Base-by-base conservation (phyloP, 1,139 yeast genomes). In the Pichia sp. region DNA sequence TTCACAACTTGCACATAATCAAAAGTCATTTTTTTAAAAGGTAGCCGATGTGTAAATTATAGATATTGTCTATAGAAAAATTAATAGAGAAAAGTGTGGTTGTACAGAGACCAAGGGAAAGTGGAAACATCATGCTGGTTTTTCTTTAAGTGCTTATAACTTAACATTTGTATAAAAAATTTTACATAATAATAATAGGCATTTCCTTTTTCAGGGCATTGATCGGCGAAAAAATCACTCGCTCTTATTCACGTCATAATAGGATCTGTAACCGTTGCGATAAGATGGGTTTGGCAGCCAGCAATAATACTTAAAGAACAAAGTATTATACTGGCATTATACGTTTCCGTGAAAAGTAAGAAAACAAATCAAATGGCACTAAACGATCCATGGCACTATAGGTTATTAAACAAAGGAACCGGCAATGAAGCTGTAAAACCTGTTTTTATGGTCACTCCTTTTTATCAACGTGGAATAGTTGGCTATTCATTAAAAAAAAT, bases 1-100 rank as follows among this genome's bases (percentile, higher is more conserved):
- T 26, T 40, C 11, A 61, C 66, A 12, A 56, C 54, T 25, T 55
- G 55, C 52, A 59, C 30, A 32, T 49, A 51, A 20, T 47, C 45
- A 22, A 40, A 48, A 41, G 44, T 54, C 55, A 42, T 45, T 24
- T n/a, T n/a, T n/a, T n/a, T n/a, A n/a, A n/a, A n/a, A n/a, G n/a
- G n/a, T n/a, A n/a, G n/a, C n/a, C n/a, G n/a, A n/a, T n/a, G n/a
- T n/a, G 7, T 15, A 29, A 15, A 3, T 29, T 15, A 3, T 29
- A 29, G 13, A 13, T 7, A 1, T 29, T 29, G 6, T 29, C 7
- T 13, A 29, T 29, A 15, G 7, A 29, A 13, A 13, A 3, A 15
- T 29, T 29, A 29, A 15, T 29, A 15, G 15, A 13, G 16, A 30
- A 30, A 30, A 4, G 7, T 3, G 34, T 15, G 34, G n/a, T n/a